Evolutionary conservation across 371 early-diverging fungal species (phyloP).

Genomic region (Apophysomyces variabilis): DNA sequence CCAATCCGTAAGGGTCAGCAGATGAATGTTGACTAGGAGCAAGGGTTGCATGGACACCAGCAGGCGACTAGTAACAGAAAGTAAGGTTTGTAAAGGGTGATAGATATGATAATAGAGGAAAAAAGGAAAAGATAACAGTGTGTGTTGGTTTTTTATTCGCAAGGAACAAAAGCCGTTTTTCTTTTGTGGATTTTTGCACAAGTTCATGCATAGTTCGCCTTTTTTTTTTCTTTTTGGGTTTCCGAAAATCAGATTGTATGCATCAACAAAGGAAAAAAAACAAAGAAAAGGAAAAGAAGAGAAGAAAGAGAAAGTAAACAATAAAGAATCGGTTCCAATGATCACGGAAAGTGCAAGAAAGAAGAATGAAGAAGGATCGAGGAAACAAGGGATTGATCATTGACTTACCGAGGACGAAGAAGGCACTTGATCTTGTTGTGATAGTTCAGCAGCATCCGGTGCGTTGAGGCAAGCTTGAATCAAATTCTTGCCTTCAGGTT

Average conservation of each 20-base stretch:
- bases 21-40: neutral
- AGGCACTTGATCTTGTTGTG: conserved; percentile 5
- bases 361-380: neutral
- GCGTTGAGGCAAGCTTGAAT: conserved; percentile 30
- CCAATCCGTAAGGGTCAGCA: conserved; percentile 1
- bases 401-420: conserved; percentile 13
- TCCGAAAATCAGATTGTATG: conserved; percentile 3
- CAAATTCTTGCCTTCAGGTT: conserved; percentile 92
- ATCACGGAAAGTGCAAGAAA: conserved; percentile 1
- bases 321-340: neutral
- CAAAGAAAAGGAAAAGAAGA: neutral
- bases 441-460: conserved; percentile 5
- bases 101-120: neutral
- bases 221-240: neutral
- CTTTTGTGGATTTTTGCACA: neutral
- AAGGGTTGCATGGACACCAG: neutral
- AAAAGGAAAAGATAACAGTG: neutral
- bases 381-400: neutral
- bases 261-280: conserved; percentile 1
- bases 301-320: neutral
- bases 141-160: neutral
- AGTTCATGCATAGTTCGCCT: neutral
- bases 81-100: too few relatives aligned
- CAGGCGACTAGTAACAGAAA: conserved; percentile 3
- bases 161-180: conserved; percentile 5